Evolutionary conservation across 352 stramenopile genomes (phyloP).

Genomic region (Pythium brachiatum): DNA sequence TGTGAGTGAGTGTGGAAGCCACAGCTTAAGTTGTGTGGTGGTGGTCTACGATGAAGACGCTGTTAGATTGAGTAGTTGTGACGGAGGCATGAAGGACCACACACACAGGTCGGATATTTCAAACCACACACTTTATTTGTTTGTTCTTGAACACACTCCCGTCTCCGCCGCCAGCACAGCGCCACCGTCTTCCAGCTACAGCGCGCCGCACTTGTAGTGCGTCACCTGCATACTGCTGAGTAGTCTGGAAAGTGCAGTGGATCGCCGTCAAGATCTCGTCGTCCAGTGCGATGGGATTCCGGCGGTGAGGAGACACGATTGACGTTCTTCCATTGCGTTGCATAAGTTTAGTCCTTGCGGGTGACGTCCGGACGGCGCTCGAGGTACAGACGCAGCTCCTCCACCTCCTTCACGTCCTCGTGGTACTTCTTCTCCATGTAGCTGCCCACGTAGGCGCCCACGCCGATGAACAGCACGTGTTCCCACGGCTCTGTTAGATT

Average conservation of each 20-base stretch:
- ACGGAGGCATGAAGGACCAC: neutral
- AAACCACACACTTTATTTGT: constrained; percentile 1
- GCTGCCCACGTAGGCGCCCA: constrained; percentile 54
- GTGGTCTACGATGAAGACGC: too few species aligned
- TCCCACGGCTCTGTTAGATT: constrained; percentile 67
- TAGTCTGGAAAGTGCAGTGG: neutral
- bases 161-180: neutral
- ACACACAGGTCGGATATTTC: neutral
- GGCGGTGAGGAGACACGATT: constrained; percentile 3
- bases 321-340: constrained; percentile 10
- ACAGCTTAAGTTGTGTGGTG: neutral
- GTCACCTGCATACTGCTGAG: too few species aligned
- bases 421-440: constrained; percentile 77
- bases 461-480: constrained; percentile 69
- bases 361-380: constrained; percentile 53
- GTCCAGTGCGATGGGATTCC: neutral
- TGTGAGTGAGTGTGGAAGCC: neutral
- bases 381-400: constrained; percentile 71
- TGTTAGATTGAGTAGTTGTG: too few species aligned
- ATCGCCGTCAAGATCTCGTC: neutral
- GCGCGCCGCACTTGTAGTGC: too few species aligned
- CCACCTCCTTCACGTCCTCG: constrained; percentile 67
- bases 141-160: neutral
- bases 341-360: constrained; percentile 44
- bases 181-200: neutral